These are phyloP conservation scores for Pyrenophora teres DNA, from an alignment of 2,329 filamentous ascomycete species.

Conservation along the genomic window DNA sequence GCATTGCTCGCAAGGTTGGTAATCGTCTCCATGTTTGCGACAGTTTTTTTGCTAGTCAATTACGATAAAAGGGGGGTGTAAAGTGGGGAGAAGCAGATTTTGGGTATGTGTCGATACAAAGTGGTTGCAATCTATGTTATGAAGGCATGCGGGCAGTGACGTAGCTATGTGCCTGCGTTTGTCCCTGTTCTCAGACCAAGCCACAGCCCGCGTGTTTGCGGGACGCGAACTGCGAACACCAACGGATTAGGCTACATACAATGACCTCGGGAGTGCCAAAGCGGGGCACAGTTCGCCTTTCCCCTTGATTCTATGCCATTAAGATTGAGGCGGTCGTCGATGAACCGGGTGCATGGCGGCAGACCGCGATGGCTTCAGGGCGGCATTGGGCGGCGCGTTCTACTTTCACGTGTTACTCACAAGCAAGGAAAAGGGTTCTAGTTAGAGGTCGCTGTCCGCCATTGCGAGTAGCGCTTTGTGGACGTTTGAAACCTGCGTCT, in stretches of 20 bases:
- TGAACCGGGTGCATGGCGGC: background rate
- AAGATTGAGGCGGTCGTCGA: background rate
- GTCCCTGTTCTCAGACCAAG: constrained; percentile 15
- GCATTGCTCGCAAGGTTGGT: constrained; percentile 39
- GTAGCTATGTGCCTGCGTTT: constrained; percentile 19
- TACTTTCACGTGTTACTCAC: too few species aligned
- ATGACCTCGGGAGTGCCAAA: constrained; percentile 20
- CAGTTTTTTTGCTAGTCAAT: background rate
- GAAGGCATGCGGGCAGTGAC: constrained; percentile 24
- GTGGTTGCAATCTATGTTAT: constrained; percentile 13
- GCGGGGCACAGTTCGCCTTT: constrained; percentile 16
- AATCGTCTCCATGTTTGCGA: constrained; percentile 45
- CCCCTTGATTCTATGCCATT: constrained; percentile 8
- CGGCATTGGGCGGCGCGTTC: too few species aligned
- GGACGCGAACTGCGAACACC: constrained; percentile 15
- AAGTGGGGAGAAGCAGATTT: background rate
- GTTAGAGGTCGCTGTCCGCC: background rate
- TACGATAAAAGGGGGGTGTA: background rate
- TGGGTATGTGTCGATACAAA: constrained; percentile 6
- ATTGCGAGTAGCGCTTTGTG: background rate
- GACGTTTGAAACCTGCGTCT: background rate
- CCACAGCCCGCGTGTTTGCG: constrained; percentile 13
- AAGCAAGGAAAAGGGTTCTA: background rate
- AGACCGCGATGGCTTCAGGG: too few species aligned
- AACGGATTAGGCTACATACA: constrained; percentile 20